phyloP scores from a whole-genome alignment of 2,329 filamentous ascomycete genomes.

The Colletotrichum zoysiae region DNA sequence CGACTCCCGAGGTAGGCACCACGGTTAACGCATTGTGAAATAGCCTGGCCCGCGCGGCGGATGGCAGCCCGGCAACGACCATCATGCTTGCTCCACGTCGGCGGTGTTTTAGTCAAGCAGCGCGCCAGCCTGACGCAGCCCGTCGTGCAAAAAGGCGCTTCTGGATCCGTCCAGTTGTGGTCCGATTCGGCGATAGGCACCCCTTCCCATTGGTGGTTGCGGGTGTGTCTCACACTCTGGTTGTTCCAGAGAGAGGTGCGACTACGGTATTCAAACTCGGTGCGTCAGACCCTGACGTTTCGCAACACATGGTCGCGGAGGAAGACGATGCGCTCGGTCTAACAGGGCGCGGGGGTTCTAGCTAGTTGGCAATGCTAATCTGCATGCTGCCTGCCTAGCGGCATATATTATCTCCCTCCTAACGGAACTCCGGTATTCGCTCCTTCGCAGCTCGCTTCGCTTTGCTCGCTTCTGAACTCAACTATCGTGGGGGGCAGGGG shows the following conservation, averaged over 20 bases:
- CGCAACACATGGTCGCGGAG: conserved; percentile 37
- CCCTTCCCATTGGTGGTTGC: conserved; percentile 38
- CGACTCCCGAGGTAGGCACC: conserved; percentile 17
- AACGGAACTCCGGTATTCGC: conserved; percentile 39
- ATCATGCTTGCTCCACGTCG: conserved; percentile 38
- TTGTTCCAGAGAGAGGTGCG: conserved; percentile 43
- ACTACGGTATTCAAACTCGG: conserved; percentile 42
- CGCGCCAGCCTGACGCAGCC: conserved; percentile 39
- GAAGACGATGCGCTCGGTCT: conserved; percentile 39
- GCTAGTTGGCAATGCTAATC: conserved; percentile 21
- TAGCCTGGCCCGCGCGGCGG: conserved; percentile 37
- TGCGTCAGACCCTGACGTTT: conserved; percentile 42
- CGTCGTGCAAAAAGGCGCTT: conserved; percentile 40
- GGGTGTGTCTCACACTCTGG: conserved; percentile 41
- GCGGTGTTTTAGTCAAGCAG: conserved; percentile 40
- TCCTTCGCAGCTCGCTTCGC: conserved; percentile 26
- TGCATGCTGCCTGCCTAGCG: conserved; percentile 18
- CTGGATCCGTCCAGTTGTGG: conserved; percentile 41
- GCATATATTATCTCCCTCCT: conserved; percentile 27
- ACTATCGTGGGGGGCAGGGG: conserved; percentile 3
- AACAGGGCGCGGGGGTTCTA: conserved; percentile 34
- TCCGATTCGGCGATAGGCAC: conserved; percentile 43
- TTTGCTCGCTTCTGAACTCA: conserved; percentile 11
- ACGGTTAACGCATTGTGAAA: conserved; percentile 36
- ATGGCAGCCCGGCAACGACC: conserved; percentile 40